Percentiles rank a stretch among this genome's conserved stretches.
Evolutionary conservation across 2,329 filamentous ascomycete species (phyloP).

Genomic region (Cercospora citrullina): DNA sequence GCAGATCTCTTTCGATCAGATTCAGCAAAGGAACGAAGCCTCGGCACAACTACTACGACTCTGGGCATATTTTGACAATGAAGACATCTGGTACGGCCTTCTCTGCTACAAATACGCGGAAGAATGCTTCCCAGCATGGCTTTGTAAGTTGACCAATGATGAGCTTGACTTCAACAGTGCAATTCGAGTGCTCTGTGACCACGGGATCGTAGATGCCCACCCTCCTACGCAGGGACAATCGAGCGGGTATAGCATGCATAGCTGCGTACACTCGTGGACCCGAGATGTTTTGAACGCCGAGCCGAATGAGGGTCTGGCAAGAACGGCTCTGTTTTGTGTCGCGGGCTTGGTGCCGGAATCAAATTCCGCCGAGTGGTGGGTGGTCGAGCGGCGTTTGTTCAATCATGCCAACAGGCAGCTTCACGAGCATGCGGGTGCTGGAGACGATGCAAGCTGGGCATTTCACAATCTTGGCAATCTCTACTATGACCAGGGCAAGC

Average conservation of each 20-base stretch:
- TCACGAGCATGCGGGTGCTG: neutral
- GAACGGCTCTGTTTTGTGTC: neutral
- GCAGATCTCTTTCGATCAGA: slow-evolving; percentile 37
- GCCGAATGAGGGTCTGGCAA: neutral
- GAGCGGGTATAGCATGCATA: neutral
- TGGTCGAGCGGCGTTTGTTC: neutral
- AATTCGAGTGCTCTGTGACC: neutral
- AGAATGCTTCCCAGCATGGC: neutral
- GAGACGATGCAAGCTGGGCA: neutral
- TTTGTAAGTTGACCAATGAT: neutral
- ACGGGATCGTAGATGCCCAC: neutral
- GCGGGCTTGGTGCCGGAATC: too few species aligned
- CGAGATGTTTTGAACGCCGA: neutral
- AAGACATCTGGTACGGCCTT: slow-evolving; percentile 1
- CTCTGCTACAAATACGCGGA: too few species aligned
- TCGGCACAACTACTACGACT: slow-evolving; percentile 32
- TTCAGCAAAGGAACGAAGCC: slow-evolving; percentile 26
- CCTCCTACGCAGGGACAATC: neutral
- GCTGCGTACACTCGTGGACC: neutral
- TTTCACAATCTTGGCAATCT: neutral
- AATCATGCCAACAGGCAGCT: neutral
- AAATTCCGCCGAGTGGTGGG: neutral
- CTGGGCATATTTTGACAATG: slow-evolving; percentile 15
- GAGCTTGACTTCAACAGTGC: neutral
- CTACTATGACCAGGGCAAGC: neutral